Evolutionary conservation across 371 early-diverging fungal genomes (phyloP).

Genomic region (Apophysomyces trapeziformis): DNA sequence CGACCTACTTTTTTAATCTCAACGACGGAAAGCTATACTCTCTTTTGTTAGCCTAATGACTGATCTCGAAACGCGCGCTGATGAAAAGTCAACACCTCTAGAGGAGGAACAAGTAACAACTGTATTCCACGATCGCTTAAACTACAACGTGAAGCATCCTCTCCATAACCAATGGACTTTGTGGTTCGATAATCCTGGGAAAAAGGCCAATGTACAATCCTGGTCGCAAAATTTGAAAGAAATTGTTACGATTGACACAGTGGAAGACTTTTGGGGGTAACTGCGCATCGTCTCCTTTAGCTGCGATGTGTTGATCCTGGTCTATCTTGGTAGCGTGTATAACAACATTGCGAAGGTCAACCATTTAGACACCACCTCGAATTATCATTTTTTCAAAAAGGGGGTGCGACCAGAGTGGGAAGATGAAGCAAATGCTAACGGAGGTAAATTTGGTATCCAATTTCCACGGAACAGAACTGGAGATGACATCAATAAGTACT

Average conservation of each 20-base stretch:
- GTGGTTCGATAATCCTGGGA: constrained; percentile 91
- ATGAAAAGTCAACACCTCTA: neutral
- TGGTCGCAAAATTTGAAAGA: constrained; percentile 93
- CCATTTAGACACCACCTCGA: constrained; percentile 76
- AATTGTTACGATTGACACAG: constrained; percentile 84
- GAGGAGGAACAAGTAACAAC: constrained; percentile 21
- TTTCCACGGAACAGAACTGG: constrained; percentile 68
- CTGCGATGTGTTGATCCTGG: neutral
- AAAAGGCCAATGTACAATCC: constrained; percentile 72
- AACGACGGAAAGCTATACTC: too few species aligned
- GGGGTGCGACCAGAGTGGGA: constrained; percentile 99
- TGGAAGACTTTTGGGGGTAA: constrained; percentile 97
- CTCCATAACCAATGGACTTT: constrained; percentile 90
- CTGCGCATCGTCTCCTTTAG: constrained; percentile 12
- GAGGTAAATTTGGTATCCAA: constrained; percentile 94
- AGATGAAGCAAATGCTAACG: constrained; percentile 90
- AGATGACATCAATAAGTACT: constrained; percentile 76
- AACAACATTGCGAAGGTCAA: constrained; percentile 83
- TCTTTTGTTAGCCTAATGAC: neutral
- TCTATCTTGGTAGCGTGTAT: constrained; percentile 49
- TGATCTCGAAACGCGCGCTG: constrained; percentile 5
- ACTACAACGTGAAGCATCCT: constrained; percentile 88
- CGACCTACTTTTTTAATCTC: too few species aligned
- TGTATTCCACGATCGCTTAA: constrained; percentile 39
- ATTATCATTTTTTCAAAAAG: constrained; percentile 95